phyloP scores from a whole-genome alignment of 148 eudicot genomes.

The Suaeda aralocaspica region DNA sequence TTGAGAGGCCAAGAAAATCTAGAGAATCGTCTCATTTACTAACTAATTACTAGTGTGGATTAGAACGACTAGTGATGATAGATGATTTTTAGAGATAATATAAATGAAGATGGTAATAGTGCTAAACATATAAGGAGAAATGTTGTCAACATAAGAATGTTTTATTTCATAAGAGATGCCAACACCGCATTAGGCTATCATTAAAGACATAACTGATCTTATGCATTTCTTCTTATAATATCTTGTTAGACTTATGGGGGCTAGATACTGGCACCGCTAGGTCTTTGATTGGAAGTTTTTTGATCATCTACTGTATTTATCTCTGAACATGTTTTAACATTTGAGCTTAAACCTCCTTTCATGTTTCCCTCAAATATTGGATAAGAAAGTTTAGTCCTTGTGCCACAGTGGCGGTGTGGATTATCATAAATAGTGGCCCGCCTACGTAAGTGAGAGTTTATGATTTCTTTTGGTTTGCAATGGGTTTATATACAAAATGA shows the following conservation, averaged over 20 bases:
- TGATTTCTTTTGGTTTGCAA: no score
- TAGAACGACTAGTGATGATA: no score
- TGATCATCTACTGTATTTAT: constrained; percentile 1
- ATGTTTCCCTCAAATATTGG: background rate
- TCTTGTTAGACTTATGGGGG: constrained; percentile 16
- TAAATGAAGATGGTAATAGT: background rate
- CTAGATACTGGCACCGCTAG: constrained; percentile 1
- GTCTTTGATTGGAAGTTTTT: background rate
- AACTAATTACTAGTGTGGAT: no score
- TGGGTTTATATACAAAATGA: no score
- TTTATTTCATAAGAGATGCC: constrained; percentile 10
- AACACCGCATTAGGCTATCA: constrained; percentile 22
- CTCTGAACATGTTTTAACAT: background rate
- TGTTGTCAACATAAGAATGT: constrained; percentile 15
- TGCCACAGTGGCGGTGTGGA: constrained; percentile 19
- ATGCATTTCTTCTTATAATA: constrained; percentile 1
- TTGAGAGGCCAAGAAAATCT: no score
- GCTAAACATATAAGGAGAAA: background rate
- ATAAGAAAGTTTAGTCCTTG: constrained; percentile 3
- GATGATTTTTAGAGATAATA: no score
- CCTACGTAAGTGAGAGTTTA: no score
- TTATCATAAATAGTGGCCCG: background rate
- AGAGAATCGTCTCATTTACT: no score
- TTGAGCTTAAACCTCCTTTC: background rate
- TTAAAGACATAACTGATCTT: background rate